phyloP scores from a whole-genome alignment of 768 basidiomycete species.

The Tulasnella sp. region DNA sequence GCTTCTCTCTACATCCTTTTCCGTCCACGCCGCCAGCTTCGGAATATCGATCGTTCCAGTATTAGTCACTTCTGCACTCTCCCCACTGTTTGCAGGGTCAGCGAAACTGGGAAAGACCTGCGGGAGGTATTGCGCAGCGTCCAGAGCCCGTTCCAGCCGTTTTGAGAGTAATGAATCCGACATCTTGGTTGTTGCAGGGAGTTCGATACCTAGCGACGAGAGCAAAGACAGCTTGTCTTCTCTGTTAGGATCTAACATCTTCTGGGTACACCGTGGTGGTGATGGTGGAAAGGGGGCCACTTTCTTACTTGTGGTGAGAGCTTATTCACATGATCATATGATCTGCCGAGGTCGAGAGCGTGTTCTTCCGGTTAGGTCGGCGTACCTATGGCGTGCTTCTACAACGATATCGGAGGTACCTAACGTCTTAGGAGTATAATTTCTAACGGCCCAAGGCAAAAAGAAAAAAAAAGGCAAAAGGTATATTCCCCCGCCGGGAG shows the following conservation, averaged over 20 bases:
- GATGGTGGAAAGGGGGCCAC: too few species aligned
- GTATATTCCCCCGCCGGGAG: constrained; percentile 20
- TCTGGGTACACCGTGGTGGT: too few species aligned
- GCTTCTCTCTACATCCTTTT: not conserved
- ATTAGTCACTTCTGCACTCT: not conserved
- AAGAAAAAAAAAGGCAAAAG: not conserved
- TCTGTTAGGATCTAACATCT: not conserved
- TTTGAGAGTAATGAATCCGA: not conserved
- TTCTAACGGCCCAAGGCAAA: too few species aligned
- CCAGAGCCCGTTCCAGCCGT: not conserved
- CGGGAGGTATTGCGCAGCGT: not conserved
- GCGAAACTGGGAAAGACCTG: not conserved
- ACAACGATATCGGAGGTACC: too few species aligned
- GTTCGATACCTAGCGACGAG: not conserved
- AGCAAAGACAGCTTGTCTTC: not conserved
- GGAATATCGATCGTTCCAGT: not conserved
- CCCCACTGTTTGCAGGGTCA: not conserved
- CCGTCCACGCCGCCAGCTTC: not conserved
- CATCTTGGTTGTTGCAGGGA: not conserved
- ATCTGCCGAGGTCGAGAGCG: too few species aligned
- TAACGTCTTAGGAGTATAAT: too few species aligned
- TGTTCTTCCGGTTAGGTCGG: too few species aligned
- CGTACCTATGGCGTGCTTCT: too few species aligned
- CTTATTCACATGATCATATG: too few species aligned
- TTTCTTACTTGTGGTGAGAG: too few species aligned